Conservation (phyloP, 2,329 filamentous ascomycete species). For the Fusarium sp. region DNA sequence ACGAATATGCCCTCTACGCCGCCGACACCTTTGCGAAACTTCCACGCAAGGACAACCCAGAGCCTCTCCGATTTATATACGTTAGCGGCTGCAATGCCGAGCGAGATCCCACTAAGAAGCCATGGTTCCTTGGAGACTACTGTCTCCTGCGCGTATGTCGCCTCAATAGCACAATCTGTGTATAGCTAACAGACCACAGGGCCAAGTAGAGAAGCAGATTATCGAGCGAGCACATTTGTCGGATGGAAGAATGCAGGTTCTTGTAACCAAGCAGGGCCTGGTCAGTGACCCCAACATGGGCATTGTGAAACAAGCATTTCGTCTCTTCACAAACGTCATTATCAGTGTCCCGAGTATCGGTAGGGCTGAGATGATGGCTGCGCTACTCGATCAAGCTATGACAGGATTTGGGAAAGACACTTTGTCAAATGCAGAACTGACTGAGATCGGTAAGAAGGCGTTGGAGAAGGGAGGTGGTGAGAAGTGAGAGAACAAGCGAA, state of each 20-base stretch:
- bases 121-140: conserved; percentile 57
- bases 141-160: conserved; percentile 61
- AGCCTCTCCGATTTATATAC: conserved; percentile 63
- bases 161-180: fast-evolving
- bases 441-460: conserved; percentile 50
- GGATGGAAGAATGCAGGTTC: conserved; percentile 54
- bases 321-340: conserved; percentile 24
- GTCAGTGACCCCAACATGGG: conserved; percentile 49
- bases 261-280: conserved; percentile 59
- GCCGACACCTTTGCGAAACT: conserved; percentile 55
- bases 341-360: conserved; percentile 53
- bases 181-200: conserved; percentile 50
- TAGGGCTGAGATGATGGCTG: conserved; percentile 56
- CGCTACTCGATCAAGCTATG: conserved; percentile 59
- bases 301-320: conserved; percentile 7
- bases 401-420: conserved; percentile 63
- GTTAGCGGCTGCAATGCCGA: conserved; percentile 61
- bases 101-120: conserved; percentile 61
- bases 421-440: conserved; percentile 59
- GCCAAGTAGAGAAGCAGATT: conserved; percentile 60
- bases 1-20: conserved; percentile 50
- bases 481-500: no score
- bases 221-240: conserved; percentile 57
- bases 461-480: background rate
- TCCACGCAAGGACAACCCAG: conserved; percentile 33